These are phyloP conservation scores for Stereocaulon alpinum DNA, from an alignment of 495 filamentous ascomycete species.

Conservation along the genomic window DNA sequence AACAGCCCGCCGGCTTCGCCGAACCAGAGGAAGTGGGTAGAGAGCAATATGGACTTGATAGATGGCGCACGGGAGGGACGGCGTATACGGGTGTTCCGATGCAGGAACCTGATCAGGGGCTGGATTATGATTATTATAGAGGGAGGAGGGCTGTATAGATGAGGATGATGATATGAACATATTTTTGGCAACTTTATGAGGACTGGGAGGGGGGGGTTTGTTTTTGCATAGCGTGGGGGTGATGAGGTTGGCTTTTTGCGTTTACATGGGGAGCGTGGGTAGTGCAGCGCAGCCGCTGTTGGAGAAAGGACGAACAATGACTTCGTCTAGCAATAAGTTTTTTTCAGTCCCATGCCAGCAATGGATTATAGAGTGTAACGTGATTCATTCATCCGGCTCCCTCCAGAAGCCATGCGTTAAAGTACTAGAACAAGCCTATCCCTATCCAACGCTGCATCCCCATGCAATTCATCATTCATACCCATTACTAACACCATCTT, in stretches of 20 bases:
- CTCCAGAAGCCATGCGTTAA: too few relatives aligned
- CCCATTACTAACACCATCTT: too few relatives aligned
- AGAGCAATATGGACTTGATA: constrained; percentile 28
- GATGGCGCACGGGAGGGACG: constrained; percentile 40
- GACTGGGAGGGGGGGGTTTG: background rate
- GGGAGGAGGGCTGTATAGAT: constrained; percentile 32
- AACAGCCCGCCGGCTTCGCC: constrained; percentile 27
- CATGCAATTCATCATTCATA: background rate
- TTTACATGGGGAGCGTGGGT: too few relatives aligned
- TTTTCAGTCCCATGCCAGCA: too few relatives aligned
- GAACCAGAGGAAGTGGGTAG: constrained; percentile 17
- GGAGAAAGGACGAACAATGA: background rate
- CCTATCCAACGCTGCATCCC: background rate
- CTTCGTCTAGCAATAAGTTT: too few relatives aligned
- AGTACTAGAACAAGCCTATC: too few relatives aligned
- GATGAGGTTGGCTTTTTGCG: background rate
- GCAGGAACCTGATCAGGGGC: constrained; percentile 33
- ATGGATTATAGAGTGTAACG: too few relatives aligned
- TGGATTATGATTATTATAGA: constrained; percentile 41
- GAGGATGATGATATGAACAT: background rate
- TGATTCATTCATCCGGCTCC: too few relatives aligned
- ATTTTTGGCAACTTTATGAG: background rate
- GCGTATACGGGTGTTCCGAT: constrained; percentile 33
- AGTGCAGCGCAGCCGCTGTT: constrained; percentile 1
- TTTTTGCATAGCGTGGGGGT: background rate